phyloP scores from a whole-genome alignment of 1,284 basidiomycete species.

The Ustilago hordei region DNA sequence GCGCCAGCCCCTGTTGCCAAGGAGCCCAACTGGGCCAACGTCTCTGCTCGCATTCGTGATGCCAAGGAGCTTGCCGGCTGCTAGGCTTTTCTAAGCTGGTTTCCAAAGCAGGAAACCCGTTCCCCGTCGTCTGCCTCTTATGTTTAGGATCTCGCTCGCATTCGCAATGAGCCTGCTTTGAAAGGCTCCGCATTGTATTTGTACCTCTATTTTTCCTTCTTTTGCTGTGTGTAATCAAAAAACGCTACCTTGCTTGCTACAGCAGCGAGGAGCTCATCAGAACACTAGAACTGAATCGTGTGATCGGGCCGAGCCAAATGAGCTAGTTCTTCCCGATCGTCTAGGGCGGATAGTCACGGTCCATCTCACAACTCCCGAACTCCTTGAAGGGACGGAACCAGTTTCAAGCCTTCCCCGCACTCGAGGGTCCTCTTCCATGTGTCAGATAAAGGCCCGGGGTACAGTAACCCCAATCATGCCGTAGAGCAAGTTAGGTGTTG shows the following conservation, averaged over 20 bases:
- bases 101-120: not conserved
- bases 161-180: slow-evolving; percentile 17
- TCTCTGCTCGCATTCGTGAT: slow-evolving; percentile 42
- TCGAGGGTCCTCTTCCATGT: slow-evolving; percentile 13
- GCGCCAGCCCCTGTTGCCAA: slow-evolving; percentile 28
- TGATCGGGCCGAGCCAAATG: not conserved
- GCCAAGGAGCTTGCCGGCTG: slow-evolving; percentile 50
- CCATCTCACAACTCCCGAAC: not conserved
- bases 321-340: too few relatives aligned
- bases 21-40: slow-evolving; percentile 51
- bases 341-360: too few relatives aligned
- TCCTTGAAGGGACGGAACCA: not conserved
- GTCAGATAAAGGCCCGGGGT: not conserved
- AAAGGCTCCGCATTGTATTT: slow-evolving; percentile 27
- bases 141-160: not conserved
- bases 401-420: not conserved
- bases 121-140: not conserved
- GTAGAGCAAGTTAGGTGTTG: not conserved
- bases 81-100: slow-evolving; percentile 10
- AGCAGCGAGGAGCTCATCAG: not conserved
- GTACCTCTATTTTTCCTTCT: slow-evolving; percentile 20
- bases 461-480: not conserved
- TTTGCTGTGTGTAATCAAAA: slow-evolving; percentile 16
- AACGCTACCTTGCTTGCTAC: not conserved
- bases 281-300: not conserved